Evolutionary conservation across 805 yeast genomes (phyloP).

Genomic region (Naumovozyma dairenensis): DNA sequence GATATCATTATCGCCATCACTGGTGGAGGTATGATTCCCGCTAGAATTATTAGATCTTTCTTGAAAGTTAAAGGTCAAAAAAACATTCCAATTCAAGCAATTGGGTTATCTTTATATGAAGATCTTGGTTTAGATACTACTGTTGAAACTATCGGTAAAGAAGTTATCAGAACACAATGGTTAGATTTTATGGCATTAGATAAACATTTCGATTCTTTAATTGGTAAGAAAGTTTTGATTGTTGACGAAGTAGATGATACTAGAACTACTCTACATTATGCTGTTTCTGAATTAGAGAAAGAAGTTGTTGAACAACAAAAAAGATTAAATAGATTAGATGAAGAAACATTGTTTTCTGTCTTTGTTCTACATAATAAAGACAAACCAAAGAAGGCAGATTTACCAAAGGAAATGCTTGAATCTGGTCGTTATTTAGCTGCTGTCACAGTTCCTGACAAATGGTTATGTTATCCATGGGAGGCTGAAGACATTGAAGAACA

Average conservation of each 20-base stretch:
- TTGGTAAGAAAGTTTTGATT: conserved; percentile 71
- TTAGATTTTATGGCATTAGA: conserved; percentile 66
- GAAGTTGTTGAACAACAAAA: conserved; percentile 51
- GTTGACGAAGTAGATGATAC: conserved; percentile 92
- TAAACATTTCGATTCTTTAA: conserved; percentile 61
- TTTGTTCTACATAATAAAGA: conserved; percentile 80
- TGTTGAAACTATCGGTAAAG: conserved; percentile 53
- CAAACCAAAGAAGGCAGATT: conserved; percentile 68
- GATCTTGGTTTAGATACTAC: conserved; percentile 38
- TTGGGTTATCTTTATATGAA: conserved; percentile 57
- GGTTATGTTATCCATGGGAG: conserved; percentile 93
- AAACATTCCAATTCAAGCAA: conserved; percentile 62
- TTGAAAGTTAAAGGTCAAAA: conserved; percentile 48
- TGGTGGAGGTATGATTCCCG: conserved; percentile 68
- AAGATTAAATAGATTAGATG: conserved; percentile 47
- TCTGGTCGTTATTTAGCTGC: conserved; percentile 66
- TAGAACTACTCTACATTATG: conserved; percentile 81
- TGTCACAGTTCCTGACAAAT: conserved; percentile 59
- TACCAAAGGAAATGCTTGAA: conserved; percentile 53
- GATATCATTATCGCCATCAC: conserved; percentile 60
- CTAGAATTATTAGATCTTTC: conserved; percentile 57
- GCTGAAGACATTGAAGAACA: conserved; percentile 72
- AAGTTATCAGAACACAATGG: conserved; percentile 86
- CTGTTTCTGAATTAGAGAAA: conserved; percentile 58
- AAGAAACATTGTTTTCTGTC: conserved; percentile 57